Evolutionary conservation across 2,329 filamentous ascomycete species (phyloP), one percentile per base, ranked within the genome.

Genomic region (Niveomyces coronatus): DNA sequence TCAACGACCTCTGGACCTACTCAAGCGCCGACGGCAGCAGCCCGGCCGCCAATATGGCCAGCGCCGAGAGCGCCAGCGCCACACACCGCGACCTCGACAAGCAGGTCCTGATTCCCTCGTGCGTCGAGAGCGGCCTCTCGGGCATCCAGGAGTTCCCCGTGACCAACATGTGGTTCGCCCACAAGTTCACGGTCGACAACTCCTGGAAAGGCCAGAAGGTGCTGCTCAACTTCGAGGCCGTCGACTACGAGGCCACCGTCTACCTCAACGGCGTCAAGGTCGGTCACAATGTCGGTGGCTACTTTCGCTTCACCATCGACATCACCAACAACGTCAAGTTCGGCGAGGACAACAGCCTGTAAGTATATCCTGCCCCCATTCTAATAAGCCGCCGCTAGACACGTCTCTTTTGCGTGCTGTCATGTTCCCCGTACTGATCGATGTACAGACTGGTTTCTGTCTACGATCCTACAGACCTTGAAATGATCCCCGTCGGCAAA

Each of bases 401-500:
- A 5, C 4, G 9, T n/a, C 26, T 29, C 5, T 18, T 29, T 15
- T 33, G 13, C 23, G n/a, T n/a, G n/a, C n/a, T n/a, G n/a, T n/a
- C n/a, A n/a, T n/a, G n/a, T n/a, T n/a, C n/a, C n/a, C n/a, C n/a
- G n/a, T n/a, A n/a, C n/a, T n/a, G n/a, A n/a, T n/a, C 16, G 10
- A 15, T 9, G 14, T 20, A 20, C 6, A 78, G 74, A 5, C 61
- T 76, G 16, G 74, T 84, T 3, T 78, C 76, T 47, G 78, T 81
- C 0, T 71, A 73, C 37, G 80, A 85, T 43, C 80, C 80, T 0
- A 83, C 80, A 0, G 79, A 84, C 47, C 51, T 54, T 20, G 62
- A 63, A 3, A 66, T 77, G 10, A 77, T 80, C 29, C 79, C 79
- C 0, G 67, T 81, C 30, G 80, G 80, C 44, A 82, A 83, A 52